These are phyloP conservation scores for Penicillium fimorum DNA, from an alignment of 495 filamentous ascomycete genomes.

Conservation along the genomic window DNA sequence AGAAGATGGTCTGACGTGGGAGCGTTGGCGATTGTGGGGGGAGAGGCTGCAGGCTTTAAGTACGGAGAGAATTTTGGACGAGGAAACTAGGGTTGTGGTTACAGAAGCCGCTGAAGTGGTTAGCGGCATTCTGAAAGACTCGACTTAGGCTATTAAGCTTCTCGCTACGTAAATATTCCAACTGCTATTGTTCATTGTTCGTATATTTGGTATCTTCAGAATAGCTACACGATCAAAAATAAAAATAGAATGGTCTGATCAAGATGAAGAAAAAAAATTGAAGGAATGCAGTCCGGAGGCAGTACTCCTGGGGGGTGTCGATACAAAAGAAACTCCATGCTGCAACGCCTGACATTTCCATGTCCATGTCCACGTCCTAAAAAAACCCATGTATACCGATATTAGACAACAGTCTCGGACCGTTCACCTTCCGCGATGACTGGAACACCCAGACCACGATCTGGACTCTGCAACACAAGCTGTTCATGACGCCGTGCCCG, in stretches of 20 bases:
- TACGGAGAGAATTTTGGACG: background rate
- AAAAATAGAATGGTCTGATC: conserved; percentile 1
- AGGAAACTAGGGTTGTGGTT: conserved; percentile 1
- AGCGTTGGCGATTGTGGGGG: background rate
- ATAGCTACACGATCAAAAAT: conserved; percentile 25
- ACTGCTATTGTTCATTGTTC: background rate
- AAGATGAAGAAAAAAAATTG: conserved; percentile 12
- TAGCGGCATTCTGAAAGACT: background rate
- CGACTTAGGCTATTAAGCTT: background rate
- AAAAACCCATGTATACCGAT: conserved; percentile 5
- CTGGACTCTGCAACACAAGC: conserved; percentile 89
- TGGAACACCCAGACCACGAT: conserved; percentile 80
- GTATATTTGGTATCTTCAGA: conserved; percentile 36
- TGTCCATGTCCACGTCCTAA: conserved; percentile 7
- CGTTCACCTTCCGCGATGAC: conserved; percentile 86
- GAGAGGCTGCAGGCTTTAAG: background rate
- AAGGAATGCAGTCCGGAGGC: conserved; percentile 15
- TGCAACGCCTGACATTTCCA: conserved; percentile 17
- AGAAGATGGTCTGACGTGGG: conserved; percentile 3
- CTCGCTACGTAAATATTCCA: background rate
- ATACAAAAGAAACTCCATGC: conserved; percentile 24
- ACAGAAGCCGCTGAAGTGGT: conserved; percentile 4
- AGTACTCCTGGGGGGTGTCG: conserved; percentile 22
- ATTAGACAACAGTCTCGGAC: conserved; percentile 77
- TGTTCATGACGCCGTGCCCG: conserved; percentile 86